Percentiles rank a stretch among this genome's conserved stretches.
phyloP scores from a whole-genome alignment of 306 rosid genomes.

The Cotoneaster glaucophyllus region DNA sequence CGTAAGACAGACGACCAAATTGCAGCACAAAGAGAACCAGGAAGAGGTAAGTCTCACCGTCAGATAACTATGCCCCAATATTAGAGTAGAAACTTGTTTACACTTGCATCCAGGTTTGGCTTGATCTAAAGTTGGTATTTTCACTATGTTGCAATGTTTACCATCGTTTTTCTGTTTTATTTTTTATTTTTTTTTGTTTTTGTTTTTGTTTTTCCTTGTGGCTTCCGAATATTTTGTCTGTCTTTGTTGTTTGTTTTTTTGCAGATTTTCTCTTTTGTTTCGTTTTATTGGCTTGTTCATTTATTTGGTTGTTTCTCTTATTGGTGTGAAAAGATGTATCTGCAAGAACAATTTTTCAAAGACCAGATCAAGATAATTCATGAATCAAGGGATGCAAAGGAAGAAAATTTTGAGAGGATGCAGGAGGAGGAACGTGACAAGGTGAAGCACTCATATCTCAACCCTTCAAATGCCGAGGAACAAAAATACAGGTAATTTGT shows the following conservation, averaged over 20 bases:
- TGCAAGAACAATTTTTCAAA: slow-evolving; percentile 61
- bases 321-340: slow-evolving; percentile 44
- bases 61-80: not conserved
- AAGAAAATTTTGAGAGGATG: slow-evolving; percentile 63
- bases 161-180: too few species aligned
- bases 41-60: slow-evolving; percentile 57
- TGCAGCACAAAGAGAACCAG: slow-evolving; percentile 33
- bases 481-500: slow-evolving; percentile 37
- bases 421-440: slow-evolving; percentile 78
- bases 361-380: slow-evolving; percentile 51
- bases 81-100: not conserved
- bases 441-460: slow-evolving; percentile 41
- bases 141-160: not conserved
- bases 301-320: not conserved
- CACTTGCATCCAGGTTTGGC: not conserved
- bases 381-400: slow-evolving; percentile 45
- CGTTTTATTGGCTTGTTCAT: not conserved
- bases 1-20: slow-evolving; percentile 35
- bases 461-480: slow-evolving; percentile 38
- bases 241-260: slow-evolving; percentile 3
- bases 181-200: not conserved
- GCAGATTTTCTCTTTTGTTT: not conserved
- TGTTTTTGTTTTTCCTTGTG: not conserved
- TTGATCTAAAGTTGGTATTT: not conserved
- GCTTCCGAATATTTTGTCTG: not conserved